Evolutionary conservation across 2,329 filamentous ascomycete genomes (phyloP).

Genomic region (Metarhizium guizhouense): DNA sequence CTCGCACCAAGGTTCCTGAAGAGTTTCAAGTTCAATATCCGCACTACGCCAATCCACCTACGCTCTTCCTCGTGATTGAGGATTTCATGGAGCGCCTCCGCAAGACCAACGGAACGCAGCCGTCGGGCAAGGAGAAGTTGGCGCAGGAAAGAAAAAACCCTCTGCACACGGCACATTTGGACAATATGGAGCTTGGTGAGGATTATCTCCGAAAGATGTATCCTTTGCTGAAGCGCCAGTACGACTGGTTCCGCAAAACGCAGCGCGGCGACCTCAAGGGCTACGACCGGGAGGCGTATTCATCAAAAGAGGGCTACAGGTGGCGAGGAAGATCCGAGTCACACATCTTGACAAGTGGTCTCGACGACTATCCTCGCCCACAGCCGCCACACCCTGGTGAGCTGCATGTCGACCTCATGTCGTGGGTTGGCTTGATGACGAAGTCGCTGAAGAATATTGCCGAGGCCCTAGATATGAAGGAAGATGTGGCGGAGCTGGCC

Average conservation of each 20-base stretch:
- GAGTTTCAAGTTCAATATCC: conserved; percentile 96
- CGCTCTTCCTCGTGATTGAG: conserved; percentile 82
- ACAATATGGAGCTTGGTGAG: conserved; percentile 57
- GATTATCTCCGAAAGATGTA: conserved; percentile 71
- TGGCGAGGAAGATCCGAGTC: conserved; percentile 85
- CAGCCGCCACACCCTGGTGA: conserved; percentile 93
- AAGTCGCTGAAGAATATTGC: conserved; percentile 77
- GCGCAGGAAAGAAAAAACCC: conserved; percentile 26
- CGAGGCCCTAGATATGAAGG: conserved; percentile 59
- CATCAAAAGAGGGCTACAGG: conserved; percentile 83
- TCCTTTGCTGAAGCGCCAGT: conserved; percentile 80
- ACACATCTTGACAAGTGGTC: conserved; percentile 84
- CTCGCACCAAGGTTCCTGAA: conserved; percentile 83
- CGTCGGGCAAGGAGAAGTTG: conserved; percentile 33
- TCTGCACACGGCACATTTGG: conserved; percentile 55
- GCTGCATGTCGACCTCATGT: conserved; percentile 88
- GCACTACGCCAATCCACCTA: conserved; percentile 95
- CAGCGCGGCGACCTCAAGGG: conserved; percentile 83
- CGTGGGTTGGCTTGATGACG: conserved; percentile 97
- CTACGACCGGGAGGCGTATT: conserved; percentile 85
- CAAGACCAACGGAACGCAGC: conserved; percentile 38
- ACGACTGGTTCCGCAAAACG: conserved; percentile 90
- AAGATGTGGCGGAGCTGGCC: conserved; percentile 66
- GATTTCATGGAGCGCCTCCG: conserved; percentile 73
- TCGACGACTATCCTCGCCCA: conserved; percentile 92